phyloP scores from a whole-genome alignment of 352 stramenopile genomes.

The Aphanomyces invadans region DNA sequence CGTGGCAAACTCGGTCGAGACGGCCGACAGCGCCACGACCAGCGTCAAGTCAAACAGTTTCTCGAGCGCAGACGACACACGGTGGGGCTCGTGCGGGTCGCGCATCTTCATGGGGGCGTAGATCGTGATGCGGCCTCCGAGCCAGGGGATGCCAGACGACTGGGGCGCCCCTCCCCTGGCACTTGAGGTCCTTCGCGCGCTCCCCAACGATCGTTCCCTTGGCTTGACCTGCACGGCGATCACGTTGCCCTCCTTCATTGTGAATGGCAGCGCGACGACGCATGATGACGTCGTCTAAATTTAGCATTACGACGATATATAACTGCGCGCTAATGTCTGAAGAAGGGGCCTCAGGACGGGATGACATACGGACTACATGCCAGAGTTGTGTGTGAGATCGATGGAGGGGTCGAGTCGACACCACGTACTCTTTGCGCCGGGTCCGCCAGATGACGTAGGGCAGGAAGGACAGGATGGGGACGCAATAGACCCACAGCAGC shows the following conservation, averaged over 20 bases:
- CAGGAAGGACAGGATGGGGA: not conserved
- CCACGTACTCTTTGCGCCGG: not conserved
- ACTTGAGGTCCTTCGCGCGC: no score
- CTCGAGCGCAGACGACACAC: not conserved
- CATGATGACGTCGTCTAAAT: no score
- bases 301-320: no score
- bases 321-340: no score
- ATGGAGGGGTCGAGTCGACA: no score
- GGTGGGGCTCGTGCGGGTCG: slow-evolving; percentile 10
- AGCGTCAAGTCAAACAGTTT: slow-evolving; percentile 17
- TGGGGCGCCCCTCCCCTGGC: no score
- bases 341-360: not conserved
- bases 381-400: no score
- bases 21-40: slow-evolving; percentile 5
- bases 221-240: not conserved
- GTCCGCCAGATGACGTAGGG: not conserved
- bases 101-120: not conserved
- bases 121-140: not conserved
- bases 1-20: not conserved
- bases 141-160: no score
- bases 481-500: not conserved
- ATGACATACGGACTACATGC: not conserved
- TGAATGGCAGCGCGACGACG: no score
- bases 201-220: not conserved
- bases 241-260: not conserved